phyloP scores from a whole-genome alignment of 2,329 filamentous ascomycete species.

The Fusarium praegraminearum region DNA sequence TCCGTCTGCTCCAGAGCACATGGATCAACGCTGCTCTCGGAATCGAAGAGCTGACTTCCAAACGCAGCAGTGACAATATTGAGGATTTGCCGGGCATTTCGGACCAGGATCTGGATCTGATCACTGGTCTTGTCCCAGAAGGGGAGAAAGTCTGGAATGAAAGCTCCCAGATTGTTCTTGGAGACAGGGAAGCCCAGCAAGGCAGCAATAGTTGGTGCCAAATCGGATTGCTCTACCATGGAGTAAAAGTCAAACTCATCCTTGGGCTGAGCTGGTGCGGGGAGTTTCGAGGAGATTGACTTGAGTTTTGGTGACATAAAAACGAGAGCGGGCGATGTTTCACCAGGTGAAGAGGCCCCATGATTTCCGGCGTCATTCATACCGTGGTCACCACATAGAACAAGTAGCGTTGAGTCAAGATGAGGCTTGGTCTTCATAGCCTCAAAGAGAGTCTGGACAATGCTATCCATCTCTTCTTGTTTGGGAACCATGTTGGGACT shows the following conservation, averaged over 20 bases:
- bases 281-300: slow-evolving; percentile 58
- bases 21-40: slow-evolving; percentile 51
- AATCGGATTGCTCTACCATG: slow-evolving; percentile 91
- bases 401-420: slow-evolving; percentile 81
- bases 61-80: slow-evolving; percentile 82
- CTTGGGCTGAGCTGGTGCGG: slow-evolving; percentile 68
- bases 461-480: slow-evolving; percentile 90
- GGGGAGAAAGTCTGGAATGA: slow-evolving; percentile 81
- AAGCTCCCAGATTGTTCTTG: slow-evolving; percentile 88
- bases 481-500: slow-evolving; percentile 94
- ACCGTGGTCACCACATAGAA: slow-evolving; percentile 95
- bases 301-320: slow-evolving; percentile 90
- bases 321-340: slow-evolving; percentile 91
- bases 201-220: slow-evolving; percentile 88
- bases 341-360: slow-evolving; percentile 90
- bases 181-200: slow-evolving; percentile 89
- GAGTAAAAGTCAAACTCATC: slow-evolving; percentile 87
- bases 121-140: slow-evolving; percentile 74
- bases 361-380: slow-evolving; percentile 99
- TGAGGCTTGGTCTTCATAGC: slow-evolving; percentile 79
- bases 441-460: slow-evolving; percentile 80
- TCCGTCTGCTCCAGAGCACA: slow-evolving; percentile 53
- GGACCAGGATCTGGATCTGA: slow-evolving; percentile 74
- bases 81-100: slow-evolving; percentile 85
- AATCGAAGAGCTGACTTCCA: slow-evolving; percentile 59